Percentiles rank a stretch among this genome's conserved stretches.
These are phyloP conservation scores for Lentinula edodes DNA, from an alignment of 768 basidiomycete genomes.

Conservation along the genomic window DNA sequence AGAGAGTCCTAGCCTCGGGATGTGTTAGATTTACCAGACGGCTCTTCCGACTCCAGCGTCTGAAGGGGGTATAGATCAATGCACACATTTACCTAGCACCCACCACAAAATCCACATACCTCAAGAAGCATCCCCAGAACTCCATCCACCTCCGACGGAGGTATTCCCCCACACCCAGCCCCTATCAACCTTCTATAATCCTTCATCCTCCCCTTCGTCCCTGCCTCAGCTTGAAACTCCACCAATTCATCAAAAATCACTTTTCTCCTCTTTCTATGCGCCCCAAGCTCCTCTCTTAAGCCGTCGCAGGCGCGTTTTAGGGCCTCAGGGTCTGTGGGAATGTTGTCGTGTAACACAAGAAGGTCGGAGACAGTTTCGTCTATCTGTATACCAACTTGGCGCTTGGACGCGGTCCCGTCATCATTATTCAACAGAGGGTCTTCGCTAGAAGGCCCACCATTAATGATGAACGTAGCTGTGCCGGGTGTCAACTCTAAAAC, in stretches of 20 bases:
- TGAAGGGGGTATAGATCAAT: conserved; percentile 21
- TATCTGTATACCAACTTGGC: conserved; percentile 38
- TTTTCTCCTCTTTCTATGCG: conserved; percentile 63
- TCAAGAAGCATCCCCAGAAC: conserved; percentile 82
- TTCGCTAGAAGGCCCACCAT: conserved; percentile 23
- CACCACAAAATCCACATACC: conserved; percentile 34
- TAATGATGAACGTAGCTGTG: conserved; percentile 40
- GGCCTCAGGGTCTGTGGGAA: conserved; percentile 53
- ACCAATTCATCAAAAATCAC: conserved; percentile 72
- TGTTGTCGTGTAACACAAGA: conserved; percentile 46
- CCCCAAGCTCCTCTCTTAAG: conserved; percentile 59
- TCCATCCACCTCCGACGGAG: conserved; percentile 82
- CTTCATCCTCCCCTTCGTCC: conserved; percentile 83
- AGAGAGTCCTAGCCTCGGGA: neutral
- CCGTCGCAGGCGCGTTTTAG: conserved; percentile 50
- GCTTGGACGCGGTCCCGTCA: conserved; percentile 29
- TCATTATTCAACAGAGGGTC: conserved; percentile 16
- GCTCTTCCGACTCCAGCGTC: conserved; percentile 82
- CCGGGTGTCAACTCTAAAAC: conserved; percentile 41
- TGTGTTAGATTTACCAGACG: conserved; percentile 17
- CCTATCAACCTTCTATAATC: conserved; percentile 88
- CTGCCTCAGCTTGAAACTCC: conserved; percentile 81
- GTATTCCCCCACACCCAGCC: conserved; percentile 83
- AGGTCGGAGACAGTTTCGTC: conserved; percentile 63
- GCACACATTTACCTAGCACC: neutral